Percentiles rank a stretch among this genome's conserved stretches.
phyloP scores from a whole-genome alignment of 192 early-diverging fungal genomes.

The Phycomyces blakesleeanus region DNA sequence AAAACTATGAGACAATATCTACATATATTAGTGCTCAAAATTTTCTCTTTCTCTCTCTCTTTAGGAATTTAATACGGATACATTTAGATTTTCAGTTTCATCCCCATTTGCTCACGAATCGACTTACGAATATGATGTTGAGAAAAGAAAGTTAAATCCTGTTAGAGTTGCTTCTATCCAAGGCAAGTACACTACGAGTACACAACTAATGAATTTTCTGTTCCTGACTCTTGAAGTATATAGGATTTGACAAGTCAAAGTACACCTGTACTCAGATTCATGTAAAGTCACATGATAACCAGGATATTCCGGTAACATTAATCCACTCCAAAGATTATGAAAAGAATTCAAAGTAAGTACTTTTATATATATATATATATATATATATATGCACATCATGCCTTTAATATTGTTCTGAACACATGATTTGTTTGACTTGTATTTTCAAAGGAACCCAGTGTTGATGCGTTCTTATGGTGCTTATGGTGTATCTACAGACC shows the following conservation, averaged over 20 bases:
- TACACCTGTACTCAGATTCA: conserved; percentile 47
- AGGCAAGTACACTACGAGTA: conserved; percentile 7
- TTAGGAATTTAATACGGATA: conserved; percentile 53
- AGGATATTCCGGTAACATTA: conserved; percentile 62
- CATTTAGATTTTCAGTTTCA: conserved; percentile 56
- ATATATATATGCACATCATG: too few species aligned
- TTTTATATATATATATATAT: not conserved
- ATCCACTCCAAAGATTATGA: conserved; percentile 50
- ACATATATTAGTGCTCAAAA: not conserved
- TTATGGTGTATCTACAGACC: conserved; percentile 72
- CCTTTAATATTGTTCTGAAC: not conserved
- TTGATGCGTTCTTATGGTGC: conserved; percentile 79
- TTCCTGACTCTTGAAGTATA: not conserved
- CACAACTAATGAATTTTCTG: not conserved
- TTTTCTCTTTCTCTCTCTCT: not conserved
- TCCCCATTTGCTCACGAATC: conserved; percentile 65
- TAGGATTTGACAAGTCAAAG: conserved; percentile 44
- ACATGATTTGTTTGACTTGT: not conserved
- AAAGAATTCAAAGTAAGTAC: conserved; percentile 36
- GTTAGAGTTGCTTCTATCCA: conserved; percentile 45
- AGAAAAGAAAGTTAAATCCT: conserved; percentile 33
- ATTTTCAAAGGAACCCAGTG: conserved; percentile 41
- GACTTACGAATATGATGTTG: conserved; percentile 67
- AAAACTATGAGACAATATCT: not conserved
- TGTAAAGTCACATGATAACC: conserved; percentile 38